These are phyloP conservation scores for Solidago caesia DNA, from an alignment of 129 eudicot species.

Conservation along the genomic window DNA sequence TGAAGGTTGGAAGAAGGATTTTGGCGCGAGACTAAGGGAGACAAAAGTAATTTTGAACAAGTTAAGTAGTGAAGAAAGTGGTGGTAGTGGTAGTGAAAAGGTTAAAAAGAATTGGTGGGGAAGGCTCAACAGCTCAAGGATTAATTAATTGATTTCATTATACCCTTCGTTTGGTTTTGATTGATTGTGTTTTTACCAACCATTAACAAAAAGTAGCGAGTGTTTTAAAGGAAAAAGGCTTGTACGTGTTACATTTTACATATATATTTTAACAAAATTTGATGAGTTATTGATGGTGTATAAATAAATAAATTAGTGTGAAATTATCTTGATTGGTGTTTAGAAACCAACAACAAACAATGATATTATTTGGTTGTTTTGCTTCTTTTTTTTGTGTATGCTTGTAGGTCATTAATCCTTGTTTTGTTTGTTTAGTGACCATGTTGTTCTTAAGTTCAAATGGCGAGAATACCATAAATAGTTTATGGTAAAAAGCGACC, in stretches of 20 bases:
- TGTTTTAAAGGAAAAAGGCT: not conserved
- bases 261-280: not conserved
- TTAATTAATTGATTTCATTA: slow-evolving; percentile 30
- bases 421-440: not conserved
- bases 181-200: slow-evolving; percentile 6
- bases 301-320: not conserved
- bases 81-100: slow-evolving; percentile 46
- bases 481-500: too few relatives aligned
- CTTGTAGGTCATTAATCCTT: not conserved
- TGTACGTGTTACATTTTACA: not conserved
- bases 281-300: not conserved
- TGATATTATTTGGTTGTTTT: too few relatives aligned
- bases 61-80: slow-evolving; percentile 57
- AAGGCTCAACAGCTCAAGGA: slow-evolving; percentile 65
- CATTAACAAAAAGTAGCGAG: not conserved
- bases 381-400: slow-evolving; percentile 10
- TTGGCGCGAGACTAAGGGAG: slow-evolving; percentile 66
- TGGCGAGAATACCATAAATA: not conserved
- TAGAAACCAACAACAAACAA: not conserved
- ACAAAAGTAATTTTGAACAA: slow-evolving; percentile 72
- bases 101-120: slow-evolving; percentile 83
- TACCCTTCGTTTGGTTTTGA: slow-evolving; percentile 1
- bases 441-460: not conserved
- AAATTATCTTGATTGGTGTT: not conserved
- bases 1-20: slow-evolving; percentile 94